phyloP scores from a whole-genome alignment of 768 basidiomycete genomes.

The Tylopilus subfusipes region DNA sequence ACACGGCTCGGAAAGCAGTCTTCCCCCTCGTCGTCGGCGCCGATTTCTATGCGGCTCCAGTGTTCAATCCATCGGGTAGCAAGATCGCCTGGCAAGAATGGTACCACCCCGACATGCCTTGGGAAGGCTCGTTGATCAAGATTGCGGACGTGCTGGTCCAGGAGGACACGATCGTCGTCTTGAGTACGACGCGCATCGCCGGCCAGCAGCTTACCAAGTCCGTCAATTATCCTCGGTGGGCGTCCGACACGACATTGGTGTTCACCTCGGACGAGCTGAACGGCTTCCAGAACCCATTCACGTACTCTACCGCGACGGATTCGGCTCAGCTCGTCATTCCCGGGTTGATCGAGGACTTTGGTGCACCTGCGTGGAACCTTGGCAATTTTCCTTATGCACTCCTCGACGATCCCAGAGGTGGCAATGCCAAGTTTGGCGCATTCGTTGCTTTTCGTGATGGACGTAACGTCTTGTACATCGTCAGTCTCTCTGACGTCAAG shows the following conservation, averaged over 20 bases:
- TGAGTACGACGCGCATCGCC: slow-evolving; percentile 46
- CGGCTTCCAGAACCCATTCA: slow-evolving; percentile 69
- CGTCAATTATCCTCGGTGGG: slow-evolving; percentile 60
- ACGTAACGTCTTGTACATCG: slow-evolving; percentile 34
- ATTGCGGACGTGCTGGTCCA: slow-evolving; percentile 44
- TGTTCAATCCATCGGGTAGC: slow-evolving; percentile 57
- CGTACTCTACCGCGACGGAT: slow-evolving; percentile 37
- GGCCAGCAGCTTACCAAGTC: slow-evolving; percentile 50
- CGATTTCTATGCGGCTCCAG: slow-evolving; percentile 68
- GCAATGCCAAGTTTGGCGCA: slow-evolving; percentile 20
- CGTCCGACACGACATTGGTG: slow-evolving; percentile 49
- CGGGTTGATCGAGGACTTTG: slow-evolving; percentile 54
- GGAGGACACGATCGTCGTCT: slow-evolving; percentile 26
- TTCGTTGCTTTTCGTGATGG: slow-evolving; percentile 35
- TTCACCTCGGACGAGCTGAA: slow-evolving; percentile 59
- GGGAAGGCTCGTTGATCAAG: slow-evolving; percentile 59
- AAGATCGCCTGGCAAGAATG: slow-evolving; percentile 63
- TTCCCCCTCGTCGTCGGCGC: slow-evolving; percentile 50
- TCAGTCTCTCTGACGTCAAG: slow-evolving; percentile 26
- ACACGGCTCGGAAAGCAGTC: slow-evolving; percentile 43
- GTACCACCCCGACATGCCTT: slow-evolving; percentile 71
- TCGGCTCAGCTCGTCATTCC: slow-evolving; percentile 32
- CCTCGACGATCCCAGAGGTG: slow-evolving; percentile 32
- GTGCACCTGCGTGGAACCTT: slow-evolving; percentile 53
- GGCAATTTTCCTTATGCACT: slow-evolving; percentile 46